Base-by-base conservation (phyloP, 768 basidiomycete species). In the Kondoa subrosea region DNA sequence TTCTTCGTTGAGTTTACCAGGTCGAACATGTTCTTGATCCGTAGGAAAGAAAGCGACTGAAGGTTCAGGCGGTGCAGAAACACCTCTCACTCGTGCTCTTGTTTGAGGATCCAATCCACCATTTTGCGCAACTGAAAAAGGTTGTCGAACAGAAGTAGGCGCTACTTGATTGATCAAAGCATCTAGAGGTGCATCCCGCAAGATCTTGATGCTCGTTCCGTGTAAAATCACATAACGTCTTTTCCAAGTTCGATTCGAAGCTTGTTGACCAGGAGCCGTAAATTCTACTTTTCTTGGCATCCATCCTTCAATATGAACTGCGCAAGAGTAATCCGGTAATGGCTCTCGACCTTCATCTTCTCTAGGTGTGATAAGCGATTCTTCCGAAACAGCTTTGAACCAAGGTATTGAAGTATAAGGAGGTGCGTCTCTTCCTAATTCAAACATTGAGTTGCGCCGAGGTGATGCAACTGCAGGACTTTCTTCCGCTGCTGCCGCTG, bases 201-300 rank as follows among this genome's bases (percentile, higher is more conserved):
- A 80, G 56, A 96, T 81, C 72, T 83, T 83, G 75, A 97, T 84
- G 70, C 81, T 80, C n/a, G 95, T 96, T 59, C 95, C 95, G 74
- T 95, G 89, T 30, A 99, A 78, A 73, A 92, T 87, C 75, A 89
- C 88, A 71, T 91, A 81, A 64, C 87, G 84, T 63, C 88, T 81
- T 69, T 88, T 83, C 95, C 95, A 99, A 74, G 90, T 89, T 59
- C 95, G 81, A 75, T 97, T 92, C 75, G 81, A 83, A 4, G 92
- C 86, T 76, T 93, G 89, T 1, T 89, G 80, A 4, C 91, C 91
- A 0, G 91, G 90, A 14, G 81, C 77, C 2, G 78, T 80, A 75
- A 99, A 97, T 80, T 99, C 95, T 85, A 91, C 83, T 81, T 99
- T 99, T 60, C 88, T 84, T 1, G 87, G 87, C 80, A 99, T 83